Conservation (phyloP, 192 early-diverging fungal genomes). For the Radiomyces spectabilis region DNA sequence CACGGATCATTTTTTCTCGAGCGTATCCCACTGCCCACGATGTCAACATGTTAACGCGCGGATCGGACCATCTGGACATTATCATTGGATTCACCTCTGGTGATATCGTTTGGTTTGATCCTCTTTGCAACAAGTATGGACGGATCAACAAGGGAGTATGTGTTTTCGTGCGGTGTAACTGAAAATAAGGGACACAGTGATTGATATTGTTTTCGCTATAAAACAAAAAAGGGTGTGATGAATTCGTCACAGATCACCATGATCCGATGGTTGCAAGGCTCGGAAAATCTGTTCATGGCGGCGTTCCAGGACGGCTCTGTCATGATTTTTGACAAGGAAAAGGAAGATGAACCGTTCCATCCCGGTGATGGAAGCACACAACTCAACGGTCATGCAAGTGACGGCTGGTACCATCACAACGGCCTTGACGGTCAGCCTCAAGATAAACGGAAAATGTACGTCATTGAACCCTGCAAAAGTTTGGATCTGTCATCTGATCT, state of each 20-base stretch:
- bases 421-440: too few relatives aligned
- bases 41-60: slow-evolving; percentile 73
- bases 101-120: slow-evolving; percentile 84
- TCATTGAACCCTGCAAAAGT: too few relatives aligned
- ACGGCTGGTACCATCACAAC: too few relatives aligned
- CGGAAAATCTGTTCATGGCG: slow-evolving; percentile 79
- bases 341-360: slow-evolving; percentile 66
- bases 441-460: too few relatives aligned
- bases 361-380: slow-evolving; percentile 6
- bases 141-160: slow-evolving; percentile 77
- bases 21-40: slow-evolving; percentile 82
- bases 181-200: too few relatives aligned
- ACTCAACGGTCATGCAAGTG: too few relatives aligned
- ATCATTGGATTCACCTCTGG: slow-evolving; percentile 79
- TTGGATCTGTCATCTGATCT: neutral
- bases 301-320: slow-evolving; percentile 82
- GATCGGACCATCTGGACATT: slow-evolving; percentile 69
- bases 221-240: slow-evolving; percentile 66
- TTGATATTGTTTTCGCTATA: too few relatives aligned
- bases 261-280: slow-evolving; percentile 87
- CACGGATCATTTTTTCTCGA: slow-evolving; percentile 67
- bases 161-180: too few relatives aligned
- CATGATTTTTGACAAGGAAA: slow-evolving; percentile 84
- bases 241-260: slow-evolving; percentile 64
- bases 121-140: slow-evolving; percentile 83